Percentiles rank a stretch among this genome's conserved stretches.
Conservation (phyloP, 2,329 filamentous ascomycete species). For the Fusarium circinatum region DNA sequence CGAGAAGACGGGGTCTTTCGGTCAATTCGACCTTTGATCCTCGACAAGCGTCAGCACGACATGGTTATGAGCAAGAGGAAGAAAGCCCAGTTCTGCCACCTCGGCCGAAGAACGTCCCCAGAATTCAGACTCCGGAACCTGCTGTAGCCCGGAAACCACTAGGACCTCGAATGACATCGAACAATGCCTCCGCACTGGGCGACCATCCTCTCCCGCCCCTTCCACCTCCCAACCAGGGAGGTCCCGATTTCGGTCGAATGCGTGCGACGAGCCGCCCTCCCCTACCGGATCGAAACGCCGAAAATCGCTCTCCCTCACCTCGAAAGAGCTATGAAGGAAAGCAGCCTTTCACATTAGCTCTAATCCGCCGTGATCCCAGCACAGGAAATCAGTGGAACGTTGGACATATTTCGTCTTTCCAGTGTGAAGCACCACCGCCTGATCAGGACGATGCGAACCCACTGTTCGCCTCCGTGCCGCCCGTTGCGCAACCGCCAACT, state of each 20-base stretch:
- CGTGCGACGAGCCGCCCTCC: not conserved
- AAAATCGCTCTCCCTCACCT: conserved; percentile 52
- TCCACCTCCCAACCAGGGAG: conserved; percentile 6
- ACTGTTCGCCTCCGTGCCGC: conserved; percentile 39
- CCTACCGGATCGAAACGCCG: not conserved
- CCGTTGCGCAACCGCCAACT: conserved; percentile 26
- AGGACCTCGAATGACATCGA: conserved; percentile 39
- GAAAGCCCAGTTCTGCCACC: conserved; percentile 21
- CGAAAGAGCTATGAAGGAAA: conserved; percentile 48
- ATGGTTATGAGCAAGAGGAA: conserved; percentile 17
- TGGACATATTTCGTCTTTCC: conserved; percentile 69
- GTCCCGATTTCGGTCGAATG: conserved; percentile 26
- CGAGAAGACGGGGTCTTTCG: conserved; percentile 33
- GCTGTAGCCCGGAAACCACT: conserved; percentile 45
- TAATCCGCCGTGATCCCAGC: conserved; percentile 79
- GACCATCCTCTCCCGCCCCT: conserved; percentile 22
- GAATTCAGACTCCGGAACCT: conserved; percentile 30
- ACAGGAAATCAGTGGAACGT: conserved; percentile 80
- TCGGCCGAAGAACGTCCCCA: conserved; percentile 18
- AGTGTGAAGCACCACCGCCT: conserved; percentile 52
- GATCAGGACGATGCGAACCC: conserved; percentile 35
- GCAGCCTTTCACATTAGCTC: conserved; percentile 64
- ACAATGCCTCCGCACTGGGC: not conserved
- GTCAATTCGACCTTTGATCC: conserved; percentile 33
- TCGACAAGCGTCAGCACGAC: conserved; percentile 18